Percentiles rank a stretch among this genome's conserved stretches.
phyloP scores from a whole-genome alignment of 2,329 filamentous ascomycete genomes.

The Colletotrichum sp. region DNA sequence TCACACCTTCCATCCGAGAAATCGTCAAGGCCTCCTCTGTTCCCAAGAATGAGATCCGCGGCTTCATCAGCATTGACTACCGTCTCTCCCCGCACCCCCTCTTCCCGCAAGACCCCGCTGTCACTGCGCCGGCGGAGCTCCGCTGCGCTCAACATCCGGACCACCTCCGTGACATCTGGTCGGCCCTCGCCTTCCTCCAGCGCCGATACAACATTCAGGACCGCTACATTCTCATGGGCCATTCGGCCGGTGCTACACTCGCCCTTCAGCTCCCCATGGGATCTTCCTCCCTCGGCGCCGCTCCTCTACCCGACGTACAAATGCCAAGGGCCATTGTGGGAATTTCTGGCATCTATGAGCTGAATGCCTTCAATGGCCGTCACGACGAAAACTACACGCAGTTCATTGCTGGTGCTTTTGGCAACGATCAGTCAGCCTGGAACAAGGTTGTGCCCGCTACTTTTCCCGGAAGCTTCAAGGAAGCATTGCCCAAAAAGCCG shows the following conservation, averaged over 20 bases:
- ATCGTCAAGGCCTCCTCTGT: conserved; percentile 37
- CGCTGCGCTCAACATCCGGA: conserved; percentile 61
- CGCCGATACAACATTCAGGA: conserved; percentile 48
- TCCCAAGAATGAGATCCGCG: conserved; percentile 49
- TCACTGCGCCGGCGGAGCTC: conserved; percentile 25
- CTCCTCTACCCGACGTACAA: conserved; percentile 29
- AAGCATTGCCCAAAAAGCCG: conserved; percentile 37
- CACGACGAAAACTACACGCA: conserved; percentile 55
- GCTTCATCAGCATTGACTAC: conserved; percentile 69
- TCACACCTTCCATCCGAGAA: conserved; percentile 47
- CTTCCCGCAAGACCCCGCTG: conserved; percentile 37
- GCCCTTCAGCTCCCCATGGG: conserved; percentile 64
- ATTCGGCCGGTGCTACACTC: conserved; percentile 69
- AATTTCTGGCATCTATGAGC: conserved; percentile 70
- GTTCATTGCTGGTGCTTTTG: conserved; percentile 68
- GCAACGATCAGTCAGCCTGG: conserved; percentile 56
- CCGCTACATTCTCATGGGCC: conserved; percentile 63
- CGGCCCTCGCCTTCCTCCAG: conserved; percentile 54
- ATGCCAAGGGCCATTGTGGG: conserved; percentile 61
- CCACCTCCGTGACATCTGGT: conserved; percentile 62
- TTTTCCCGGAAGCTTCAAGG: conserved; percentile 44
- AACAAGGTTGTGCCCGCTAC: conserved; percentile 57
- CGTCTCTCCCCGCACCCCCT: conserved; percentile 60
- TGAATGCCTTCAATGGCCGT: conserved; percentile 56
- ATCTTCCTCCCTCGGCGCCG: conserved; percentile 29